Evolutionary conservation across 2,329 filamentous ascomycete genomes (phyloP).

Genomic region (Myriosclerotinia curreyana): DNA sequence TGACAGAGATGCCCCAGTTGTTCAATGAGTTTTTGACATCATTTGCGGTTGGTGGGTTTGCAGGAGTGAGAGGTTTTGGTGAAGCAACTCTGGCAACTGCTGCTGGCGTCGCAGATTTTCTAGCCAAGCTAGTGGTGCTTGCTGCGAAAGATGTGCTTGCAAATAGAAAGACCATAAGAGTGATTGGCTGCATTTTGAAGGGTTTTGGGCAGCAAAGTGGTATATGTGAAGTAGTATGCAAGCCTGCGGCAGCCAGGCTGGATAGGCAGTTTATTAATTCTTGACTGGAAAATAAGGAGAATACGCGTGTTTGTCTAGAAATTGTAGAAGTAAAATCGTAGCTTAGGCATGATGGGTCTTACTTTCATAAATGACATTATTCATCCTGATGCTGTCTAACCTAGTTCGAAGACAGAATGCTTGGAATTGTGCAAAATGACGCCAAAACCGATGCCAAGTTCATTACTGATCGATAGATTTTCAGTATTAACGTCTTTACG

Average conservation of each 20-base stretch:
- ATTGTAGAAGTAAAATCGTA: conserved; percentile 6
- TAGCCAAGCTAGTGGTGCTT: neutral
- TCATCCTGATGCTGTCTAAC: neutral
- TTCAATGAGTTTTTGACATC: conserved; percentile 27
- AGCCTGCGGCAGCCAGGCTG: conserved; percentile 18
- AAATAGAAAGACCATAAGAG: conserved; percentile 6
- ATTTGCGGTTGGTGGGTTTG: conserved; percentile 24
- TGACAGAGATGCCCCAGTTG: conserved; percentile 27
- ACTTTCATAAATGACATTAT: conserved; percentile 12
- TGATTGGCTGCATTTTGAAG: conserved; percentile 3
- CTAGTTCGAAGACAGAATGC: neutral
- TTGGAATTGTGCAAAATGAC: conserved; percentile 9
- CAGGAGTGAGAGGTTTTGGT: conserved; percentile 22
- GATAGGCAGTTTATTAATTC: conserved; percentile 1
- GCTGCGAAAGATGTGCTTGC: conserved; percentile 15
- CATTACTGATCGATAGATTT: conserved; percentile 1
- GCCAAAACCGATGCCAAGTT: conserved; percentile 16
- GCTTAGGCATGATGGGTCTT: neutral
- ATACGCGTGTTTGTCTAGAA: conserved; percentile 1
- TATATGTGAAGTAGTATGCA: neutral
- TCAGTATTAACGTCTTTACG: neutral
- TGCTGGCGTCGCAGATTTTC: neutral
- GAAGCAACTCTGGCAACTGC: conserved; percentile 11
- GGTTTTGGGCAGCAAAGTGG: neutral
- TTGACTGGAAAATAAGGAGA: conserved; percentile 1